Conservation (phyloP, 1,284 basidiomycete genomes). For the Leccinum subatratum region DNA sequence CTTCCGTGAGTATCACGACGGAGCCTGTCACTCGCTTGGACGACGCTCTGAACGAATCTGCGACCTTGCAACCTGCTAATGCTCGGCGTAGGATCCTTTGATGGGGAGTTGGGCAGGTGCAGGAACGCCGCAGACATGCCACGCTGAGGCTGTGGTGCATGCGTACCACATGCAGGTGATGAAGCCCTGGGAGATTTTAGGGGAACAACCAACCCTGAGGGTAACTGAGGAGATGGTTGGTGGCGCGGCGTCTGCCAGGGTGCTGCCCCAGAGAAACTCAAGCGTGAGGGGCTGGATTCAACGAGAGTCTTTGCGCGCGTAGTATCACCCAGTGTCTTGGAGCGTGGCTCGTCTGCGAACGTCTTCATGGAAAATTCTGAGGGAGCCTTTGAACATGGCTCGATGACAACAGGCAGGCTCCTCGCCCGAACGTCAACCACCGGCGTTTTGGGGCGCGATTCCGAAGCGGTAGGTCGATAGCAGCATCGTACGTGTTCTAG, state of each 20-base stretch:
- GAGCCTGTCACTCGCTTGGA: constrained; percentile 59
- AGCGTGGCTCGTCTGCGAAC: constrained; percentile 21
- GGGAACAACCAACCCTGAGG: constrained; percentile 19
- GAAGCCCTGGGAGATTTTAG: constrained; percentile 35
- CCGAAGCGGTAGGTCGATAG: constrained; percentile 54
- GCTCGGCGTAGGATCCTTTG: constrained; percentile 73
- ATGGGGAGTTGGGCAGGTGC: constrained; percentile 38
- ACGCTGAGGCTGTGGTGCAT: constrained; percentile 45
- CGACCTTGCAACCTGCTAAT: constrained; percentile 75
- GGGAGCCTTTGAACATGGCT: constrained; percentile 26
- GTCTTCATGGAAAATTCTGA: constrained; percentile 16
- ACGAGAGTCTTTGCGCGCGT: constrained; percentile 18
- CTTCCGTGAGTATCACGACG: constrained; percentile 34
- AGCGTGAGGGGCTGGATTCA: constrained; percentile 17
- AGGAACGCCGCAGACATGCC: constrained; percentile 58
- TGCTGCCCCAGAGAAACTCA: constrained; percentile 15
- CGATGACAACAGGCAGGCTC: constrained; percentile 10
- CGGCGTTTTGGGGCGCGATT: constrained; percentile 19
- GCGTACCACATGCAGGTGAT: constrained; percentile 47
- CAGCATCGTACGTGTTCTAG: constrained; percentile 81
- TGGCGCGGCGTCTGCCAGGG: constrained; percentile 29
- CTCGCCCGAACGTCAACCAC: constrained; percentile 16
- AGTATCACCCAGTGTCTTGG: constrained; percentile 21
- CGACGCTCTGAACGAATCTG: constrained; percentile 76
- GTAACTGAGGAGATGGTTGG: constrained; percentile 24